A percentile compares a stretch with the other conserved stretches of the same genome.
phyloP scores from a whole-genome alignment of 257 asterid genomes.

The Solanum gandarillasii region DNA sequence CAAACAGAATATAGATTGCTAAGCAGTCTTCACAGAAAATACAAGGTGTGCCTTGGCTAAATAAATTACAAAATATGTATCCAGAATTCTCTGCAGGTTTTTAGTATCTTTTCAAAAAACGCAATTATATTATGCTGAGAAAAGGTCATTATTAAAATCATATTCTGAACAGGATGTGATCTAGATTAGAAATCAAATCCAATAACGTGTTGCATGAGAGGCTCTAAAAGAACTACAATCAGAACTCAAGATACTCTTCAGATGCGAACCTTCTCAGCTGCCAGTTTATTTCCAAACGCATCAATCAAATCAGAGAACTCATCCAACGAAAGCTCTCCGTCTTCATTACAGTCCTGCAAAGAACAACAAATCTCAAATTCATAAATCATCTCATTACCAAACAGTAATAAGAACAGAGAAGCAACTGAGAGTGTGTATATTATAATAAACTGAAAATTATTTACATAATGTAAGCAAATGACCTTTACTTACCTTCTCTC shows the following conservation, averaged over 20 bases:
- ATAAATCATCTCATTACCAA: neutral
- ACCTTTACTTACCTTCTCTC: neutral
- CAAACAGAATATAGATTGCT: neutral
- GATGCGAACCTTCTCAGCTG: conserved; percentile 66
- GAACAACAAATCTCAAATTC: conserved; percentile 4
- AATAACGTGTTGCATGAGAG: neutral
- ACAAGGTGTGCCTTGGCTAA: neutral
- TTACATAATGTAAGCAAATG: neutral
- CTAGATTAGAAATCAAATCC: neutral
- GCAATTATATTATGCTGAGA: neutral
- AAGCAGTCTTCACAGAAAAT: neutral
- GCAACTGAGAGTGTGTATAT: neutral
- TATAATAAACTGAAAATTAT: neutral
- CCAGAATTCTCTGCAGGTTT: neutral
- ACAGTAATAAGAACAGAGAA: neutral
- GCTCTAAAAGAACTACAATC: conserved; percentile 1
- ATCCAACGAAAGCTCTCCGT: conserved; percentile 58
- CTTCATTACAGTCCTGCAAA: conserved; percentile 79
- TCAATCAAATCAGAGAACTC: conserved; percentile 78
- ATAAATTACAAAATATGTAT: neutral
- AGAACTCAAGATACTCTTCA: neutral
- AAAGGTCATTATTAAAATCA: neutral
- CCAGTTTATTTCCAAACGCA: conserved; percentile 92
- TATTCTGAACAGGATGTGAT: neutral
- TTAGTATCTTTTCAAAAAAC: neutral